Evolutionary conservation across 768 basidiomycete species (phyloP), one percentile per base, ranked within the genome.

Genomic region (Solioccasus polychromus): DNA sequence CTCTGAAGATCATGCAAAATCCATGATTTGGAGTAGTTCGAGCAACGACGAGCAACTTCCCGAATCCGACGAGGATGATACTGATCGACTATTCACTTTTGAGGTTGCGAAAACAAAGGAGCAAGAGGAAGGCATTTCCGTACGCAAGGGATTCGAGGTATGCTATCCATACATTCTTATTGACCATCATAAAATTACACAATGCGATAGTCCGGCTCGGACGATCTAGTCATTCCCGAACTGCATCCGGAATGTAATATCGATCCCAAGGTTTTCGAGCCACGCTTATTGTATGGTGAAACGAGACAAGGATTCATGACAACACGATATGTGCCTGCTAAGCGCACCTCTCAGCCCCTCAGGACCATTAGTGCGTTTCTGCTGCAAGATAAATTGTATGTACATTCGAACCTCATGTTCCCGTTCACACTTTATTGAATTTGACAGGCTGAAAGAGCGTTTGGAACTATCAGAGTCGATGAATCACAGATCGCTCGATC

Each of bases 81-180:
- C 60, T 11, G 76, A 78, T 48, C 68, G 80, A 6, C 51, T 83
- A 23, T 82, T 76, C 59, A 71, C 71, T 0, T 83, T 80, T 39
- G 73, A 78, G 38, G 80, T 82, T 3, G 63, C 69, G 2, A 78
- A 83, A 57, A 79, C 73, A 10, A 71, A 71, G 26, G 78, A 83
- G 45, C 78, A 81, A 51, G 77, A 78, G 39, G 80, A 82, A 57
- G 61, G 66, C 15, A 76, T 78, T 7, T 57, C 63, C 0, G 54
- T 62, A 12, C 64, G 69, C 19, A 61, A 61, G n/a, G 79, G 78
- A 7, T 80, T 80, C 49, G 62, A 59, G 45, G 80, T 76, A 47
- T 18, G 64, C 49, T 18, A 2, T 10, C 15, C 15, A 15, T 17
- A 18, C 18, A 34, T 31, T 8, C 1, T 5, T 12, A 15, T 17